Evolutionary conservation across 2,329 filamentous ascomycete genomes (phyloP).

Genomic region (Stachybotrys elegans): DNA sequence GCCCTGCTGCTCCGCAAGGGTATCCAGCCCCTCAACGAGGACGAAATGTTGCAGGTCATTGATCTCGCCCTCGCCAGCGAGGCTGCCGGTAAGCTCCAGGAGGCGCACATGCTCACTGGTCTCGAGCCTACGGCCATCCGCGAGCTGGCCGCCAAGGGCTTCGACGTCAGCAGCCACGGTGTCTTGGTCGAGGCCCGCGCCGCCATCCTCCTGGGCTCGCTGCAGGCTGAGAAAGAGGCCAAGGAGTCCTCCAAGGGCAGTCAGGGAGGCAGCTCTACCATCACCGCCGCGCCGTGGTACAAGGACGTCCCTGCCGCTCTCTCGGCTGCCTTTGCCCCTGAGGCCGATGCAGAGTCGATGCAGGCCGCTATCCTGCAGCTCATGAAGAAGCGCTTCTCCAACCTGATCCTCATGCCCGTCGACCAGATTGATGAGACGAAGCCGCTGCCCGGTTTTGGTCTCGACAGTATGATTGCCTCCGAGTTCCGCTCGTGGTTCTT

Average conservation of each 20-base stretch:
- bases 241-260: too few species aligned
- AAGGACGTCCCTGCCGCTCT: not conserved
- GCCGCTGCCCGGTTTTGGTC: slow-evolving; percentile 23
- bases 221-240: too few species aligned
- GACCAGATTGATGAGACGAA: slow-evolving; percentile 18
- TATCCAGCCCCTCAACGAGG: slow-evolving; percentile 24
- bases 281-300: too few species aligned
- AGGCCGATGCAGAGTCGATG: not conserved
- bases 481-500: slow-evolving; percentile 33
- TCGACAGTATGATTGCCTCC: slow-evolving; percentile 33
- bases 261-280: too few species aligned
- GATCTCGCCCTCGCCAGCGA: slow-evolving; percentile 8
- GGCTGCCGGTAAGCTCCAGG: not conserved
- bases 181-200: slow-evolving; percentile 13
- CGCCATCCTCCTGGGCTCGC: slow-evolving; percentile 10
- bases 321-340: not conserved
- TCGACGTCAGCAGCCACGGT: slow-evolving; percentile 8
- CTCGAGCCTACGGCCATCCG: slow-evolving; percentile 14
- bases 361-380: not conserved
- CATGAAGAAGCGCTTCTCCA: slow-evolving; percentile 7
- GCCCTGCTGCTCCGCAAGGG: slow-evolving; percentile 24
- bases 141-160: slow-evolving; percentile 14
- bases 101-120: slow-evolving; percentile 16
- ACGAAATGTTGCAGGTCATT: slow-evolving; percentile 18
- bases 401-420: slow-evolving; percentile 13